Evolutionary conservation across 176 grass and related monocot genomes (phyloP).

Genomic region (Sorghum bicolor): DNA sequence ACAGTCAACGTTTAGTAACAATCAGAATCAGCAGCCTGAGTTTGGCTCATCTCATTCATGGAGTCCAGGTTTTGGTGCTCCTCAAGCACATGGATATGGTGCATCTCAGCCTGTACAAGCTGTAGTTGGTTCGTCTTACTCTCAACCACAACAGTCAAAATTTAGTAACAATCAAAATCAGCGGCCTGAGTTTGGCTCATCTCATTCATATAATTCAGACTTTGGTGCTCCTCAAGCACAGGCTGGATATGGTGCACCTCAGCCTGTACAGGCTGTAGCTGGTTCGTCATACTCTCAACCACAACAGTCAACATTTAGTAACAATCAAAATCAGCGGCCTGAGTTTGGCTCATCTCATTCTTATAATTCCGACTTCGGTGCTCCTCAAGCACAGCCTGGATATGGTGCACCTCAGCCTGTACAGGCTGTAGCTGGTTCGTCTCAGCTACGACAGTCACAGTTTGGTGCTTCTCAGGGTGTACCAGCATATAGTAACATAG

Average conservation of each 20-base stretch:
- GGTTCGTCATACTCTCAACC: constrained; percentile 5
- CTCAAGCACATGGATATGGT: not conserved
- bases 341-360: not conserved
- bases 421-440: not conserved
- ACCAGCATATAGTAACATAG: not conserved
- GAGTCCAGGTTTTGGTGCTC: constrained; percentile 9
- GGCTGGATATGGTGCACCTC: constrained; percentile 14
- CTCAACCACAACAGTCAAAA: not conserved
- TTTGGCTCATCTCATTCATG: not conserved
- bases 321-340: constrained; percentile 1
- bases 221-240: not conserved
- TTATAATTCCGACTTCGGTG: not conserved
- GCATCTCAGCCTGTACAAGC: too few relatives aligned
- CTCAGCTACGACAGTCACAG: constrained; percentile 8
- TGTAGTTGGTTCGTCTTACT: not conserved
- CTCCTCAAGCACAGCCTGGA: not conserved
- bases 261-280: not conserved
- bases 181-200: not conserved
- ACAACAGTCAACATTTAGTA: not conserved
- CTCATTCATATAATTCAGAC: not conserved
- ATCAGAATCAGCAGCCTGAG: not conserved
- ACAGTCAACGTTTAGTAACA: not conserved
- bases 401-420: constrained; percentile 10
- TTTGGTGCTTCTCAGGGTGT: not conserved
- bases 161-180: constrained; percentile 6